Base-by-base conservation (phyloP, 306 rosid genomes). In the Cucumis hystrix region DNA sequence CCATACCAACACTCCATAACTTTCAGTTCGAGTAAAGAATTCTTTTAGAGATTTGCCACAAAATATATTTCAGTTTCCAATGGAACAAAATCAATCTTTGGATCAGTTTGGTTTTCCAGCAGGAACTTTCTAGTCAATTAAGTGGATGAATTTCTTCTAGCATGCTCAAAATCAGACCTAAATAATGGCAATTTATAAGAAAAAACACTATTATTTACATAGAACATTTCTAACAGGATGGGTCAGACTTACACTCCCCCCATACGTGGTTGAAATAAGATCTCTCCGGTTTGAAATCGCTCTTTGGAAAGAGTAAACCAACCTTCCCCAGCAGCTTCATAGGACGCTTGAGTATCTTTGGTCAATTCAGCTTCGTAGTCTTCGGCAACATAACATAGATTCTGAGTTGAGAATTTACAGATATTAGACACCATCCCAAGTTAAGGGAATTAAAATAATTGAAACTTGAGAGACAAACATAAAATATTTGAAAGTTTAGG, bases 201-300 rank as follows among this genome's bases (percentile, higher is more conserved):
- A 11, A 16, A 55, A 55, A 55, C 59, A 6, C 10, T 12, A 3
- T 55, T 55, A 55, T 17, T 55, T 37, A 39, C 23, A 33, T 2
- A 16, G 58, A 33, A 49, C 4, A 35, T 70, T 70, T 28, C n/a
- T n/a, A 13, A 60, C 30, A 79, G 74, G 25, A 33, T 35, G 79
- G 33, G 51, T 65, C 21, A 13, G 56, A 85, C 98, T 85, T 83
- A 94, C 98, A 92, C 77, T 82, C 93, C 95, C 23, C 91, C 95
- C 85, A 92, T 88, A 61, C 77, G 87, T 69, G 98, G 97, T 86
- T 83, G 87, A 85, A 94, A 94, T 83, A 94, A 84, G 80, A 94
- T 76, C 83, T 94, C 97, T 57, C 87, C 96, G 13, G 98, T 88
- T 84, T 92, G 93, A 89, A 94, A 94, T 65, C 97, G 87, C 83